Evolutionary conservation across 2,329 filamentous ascomycete species (phyloP).

Genomic region (Sporothrix protearum): DNA sequence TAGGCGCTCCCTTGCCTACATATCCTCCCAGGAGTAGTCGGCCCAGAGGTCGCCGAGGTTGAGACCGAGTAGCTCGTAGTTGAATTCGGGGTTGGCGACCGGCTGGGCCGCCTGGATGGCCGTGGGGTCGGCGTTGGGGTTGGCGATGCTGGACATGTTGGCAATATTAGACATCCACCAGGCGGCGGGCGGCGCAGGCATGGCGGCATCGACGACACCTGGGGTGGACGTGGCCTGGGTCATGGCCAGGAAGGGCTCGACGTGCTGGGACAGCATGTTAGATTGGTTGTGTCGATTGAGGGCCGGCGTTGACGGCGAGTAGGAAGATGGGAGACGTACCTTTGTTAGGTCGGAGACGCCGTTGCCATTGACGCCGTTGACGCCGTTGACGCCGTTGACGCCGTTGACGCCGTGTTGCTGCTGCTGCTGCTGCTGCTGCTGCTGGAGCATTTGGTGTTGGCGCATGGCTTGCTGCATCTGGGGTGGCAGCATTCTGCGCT

Average conservation of each 20-base stretch:
- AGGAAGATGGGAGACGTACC: not conserved
- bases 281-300: not conserved
- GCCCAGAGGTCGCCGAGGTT: slow-evolving; percentile 32
- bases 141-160: slow-evolving; percentile 27
- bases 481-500: slow-evolving; percentile 2
- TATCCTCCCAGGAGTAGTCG: slow-evolving; percentile 31
- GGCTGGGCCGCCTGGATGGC: slow-evolving; percentile 19
- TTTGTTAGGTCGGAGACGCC: slow-evolving; percentile 19
- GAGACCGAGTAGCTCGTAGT: slow-evolving; percentile 28
- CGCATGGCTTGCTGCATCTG: slow-evolving; percentile 9
- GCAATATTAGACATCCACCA: slow-evolving; percentile 33
- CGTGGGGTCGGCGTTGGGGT: slow-evolving; percentile 24
- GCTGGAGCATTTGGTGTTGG: not conserved
- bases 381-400: not conserved
- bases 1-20: slow-evolving; percentile 19
- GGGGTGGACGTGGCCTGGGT: slow-evolving; percentile 23
- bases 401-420: not conserved
- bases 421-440: slow-evolving; percentile 9
- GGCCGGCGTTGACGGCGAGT: not conserved
- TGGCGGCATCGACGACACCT: not conserved
- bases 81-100: slow-evolving; percentile 29
- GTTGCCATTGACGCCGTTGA: not conserved
- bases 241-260: slow-evolving; percentile 26
- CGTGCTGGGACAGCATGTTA: slow-evolving; percentile 16
- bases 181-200: slow-evolving; percentile 27